Conservation (phyloP, 208 protist genomes). For the Herpetomonas muscarum region DNA sequence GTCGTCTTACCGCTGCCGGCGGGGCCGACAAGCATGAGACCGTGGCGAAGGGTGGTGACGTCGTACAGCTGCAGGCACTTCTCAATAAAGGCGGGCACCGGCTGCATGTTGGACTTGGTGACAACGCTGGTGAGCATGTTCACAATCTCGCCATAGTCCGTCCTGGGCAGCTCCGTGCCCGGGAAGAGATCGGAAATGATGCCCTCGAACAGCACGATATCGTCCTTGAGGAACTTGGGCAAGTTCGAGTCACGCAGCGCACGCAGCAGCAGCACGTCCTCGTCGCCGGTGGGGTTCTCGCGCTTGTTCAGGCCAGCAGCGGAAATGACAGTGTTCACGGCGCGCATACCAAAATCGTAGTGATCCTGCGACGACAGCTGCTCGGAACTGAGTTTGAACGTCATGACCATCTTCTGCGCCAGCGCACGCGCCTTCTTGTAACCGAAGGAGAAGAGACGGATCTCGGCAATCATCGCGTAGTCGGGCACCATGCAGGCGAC, state of each 20-base stretch:
- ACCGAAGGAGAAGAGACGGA: constrained; percentile 98
- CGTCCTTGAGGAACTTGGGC: constrained; percentile 97
- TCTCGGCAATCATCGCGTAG: constrained; percentile 99
- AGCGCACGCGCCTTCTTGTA: constrained; percentile 94
- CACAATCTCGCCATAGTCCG: constrained; percentile 94
- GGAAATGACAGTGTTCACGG: constrained; percentile 99
- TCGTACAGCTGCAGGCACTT: constrained; percentile 99
- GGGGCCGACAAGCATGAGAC: constrained; percentile 97
- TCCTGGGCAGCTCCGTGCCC: constrained; percentile 83
- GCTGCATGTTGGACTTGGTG: constrained; percentile 74
- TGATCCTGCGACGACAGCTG: constrained; percentile 98
- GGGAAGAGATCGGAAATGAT: constrained; percentile 99
- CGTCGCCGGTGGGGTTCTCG: constrained; percentile 86
- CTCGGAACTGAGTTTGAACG: constrained; percentile 98
- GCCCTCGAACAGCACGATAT: constrained; percentile 94
- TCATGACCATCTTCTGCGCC: constrained; percentile 97
- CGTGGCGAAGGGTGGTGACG: constrained; percentile 97
- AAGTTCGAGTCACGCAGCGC: constrained; percentile 97
- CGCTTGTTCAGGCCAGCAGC: constrained; percentile 96
- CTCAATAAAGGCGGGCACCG: constrained; percentile 88
- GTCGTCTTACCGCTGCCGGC: constrained; percentile 96
- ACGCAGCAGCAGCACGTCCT: constrained; percentile 94
- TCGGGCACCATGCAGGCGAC: constrained; percentile 99
- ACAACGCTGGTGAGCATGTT: constrained; percentile 68
- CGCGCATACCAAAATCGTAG: constrained; percentile 99